phyloP scores from a whole-genome alignment of 2,329 filamentous ascomycete genomes.

The Claviceps maximensis region DNA sequence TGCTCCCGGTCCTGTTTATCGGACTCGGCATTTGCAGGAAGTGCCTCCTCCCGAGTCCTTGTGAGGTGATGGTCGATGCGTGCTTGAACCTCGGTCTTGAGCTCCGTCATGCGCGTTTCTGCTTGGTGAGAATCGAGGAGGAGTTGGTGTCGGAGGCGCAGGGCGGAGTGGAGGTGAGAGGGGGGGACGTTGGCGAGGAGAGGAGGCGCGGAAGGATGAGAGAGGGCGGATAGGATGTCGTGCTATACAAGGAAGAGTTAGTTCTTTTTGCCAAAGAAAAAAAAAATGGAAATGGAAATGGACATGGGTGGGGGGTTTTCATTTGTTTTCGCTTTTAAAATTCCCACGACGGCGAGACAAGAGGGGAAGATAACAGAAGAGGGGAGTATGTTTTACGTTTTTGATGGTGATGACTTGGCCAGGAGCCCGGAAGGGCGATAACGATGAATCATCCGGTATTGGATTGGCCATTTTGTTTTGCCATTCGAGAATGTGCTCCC shows the following conservation, averaged over 20 bases:
- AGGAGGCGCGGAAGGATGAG: conserved; percentile 8
- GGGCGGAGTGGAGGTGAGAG: conserved; percentile 6
- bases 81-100: neutral
- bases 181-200: conserved; percentile 11
- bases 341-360: neutral
- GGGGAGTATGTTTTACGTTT: conserved; percentile 8
- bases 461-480: neutral
- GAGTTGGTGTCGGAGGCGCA: conserved; percentile 11
- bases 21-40: neutral
- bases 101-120: neutral
- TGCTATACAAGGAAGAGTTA: conserved; percentile 8
- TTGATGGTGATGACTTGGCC: conserved; percentile 4
- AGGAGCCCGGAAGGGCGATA: neutral
- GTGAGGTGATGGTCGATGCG: neutral
- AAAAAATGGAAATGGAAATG: too few relatives aligned
- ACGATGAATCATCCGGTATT: neutral
- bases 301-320: too few relatives aligned
- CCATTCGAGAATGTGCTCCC: neutral
- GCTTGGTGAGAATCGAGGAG: conserved; percentile 4
- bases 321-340: too few relatives aligned
- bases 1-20: neutral
- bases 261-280: too few relatives aligned
- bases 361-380: neutral
- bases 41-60: neutral
- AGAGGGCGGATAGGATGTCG: conserved; percentile 10